Evolutionary conservation across 2,329 filamentous ascomycete species (phyloP).

Genomic region (Alternaria arborescens): DNA sequence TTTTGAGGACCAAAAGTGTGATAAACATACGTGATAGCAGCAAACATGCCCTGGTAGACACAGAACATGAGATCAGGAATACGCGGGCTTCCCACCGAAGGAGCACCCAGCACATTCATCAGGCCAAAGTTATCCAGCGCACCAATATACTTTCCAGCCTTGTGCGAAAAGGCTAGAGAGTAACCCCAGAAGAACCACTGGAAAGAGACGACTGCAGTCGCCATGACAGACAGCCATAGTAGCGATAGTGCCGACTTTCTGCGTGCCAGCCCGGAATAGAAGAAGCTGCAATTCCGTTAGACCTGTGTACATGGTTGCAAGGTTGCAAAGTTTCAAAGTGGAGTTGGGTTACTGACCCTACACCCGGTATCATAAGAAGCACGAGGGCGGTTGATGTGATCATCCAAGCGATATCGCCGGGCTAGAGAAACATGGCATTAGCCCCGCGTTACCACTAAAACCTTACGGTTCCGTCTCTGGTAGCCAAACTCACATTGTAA

Average conservation of each 20-base stretch:
- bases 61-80: conserved; percentile 87
- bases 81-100: conserved; percentile 75
- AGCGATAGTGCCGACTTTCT: conserved; percentile 88
- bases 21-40: conserved; percentile 80
- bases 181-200: conserved; percentile 98
- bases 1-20: not conserved
- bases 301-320: not conserved
- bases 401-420: conserved; percentile 85
- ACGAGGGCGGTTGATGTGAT: conserved; percentile 79
- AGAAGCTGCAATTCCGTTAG: conserved; percentile 67
- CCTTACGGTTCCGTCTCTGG: conserved; percentile 3
- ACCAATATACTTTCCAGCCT: conserved; percentile 78
- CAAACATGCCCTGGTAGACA: conserved; percentile 89
- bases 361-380: conserved; percentile 90
- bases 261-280: conserved; percentile 89
- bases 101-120: conserved; percentile 75
- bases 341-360: conserved; percentile 63
- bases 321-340: not conserved
- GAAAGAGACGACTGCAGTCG: conserved; percentile 80
- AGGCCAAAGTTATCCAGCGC: conserved; percentile 82
- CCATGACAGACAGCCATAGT: conserved; percentile 85
- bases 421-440: conserved; percentile 57
- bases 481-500: conserved; percentile 70
- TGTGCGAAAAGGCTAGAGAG: conserved; percentile 82
- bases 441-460: conserved; percentile 30